Evolutionary conservation across 2,329 filamentous ascomycete genomes (phyloP).

Genomic region (Penicillium sp.): DNA sequence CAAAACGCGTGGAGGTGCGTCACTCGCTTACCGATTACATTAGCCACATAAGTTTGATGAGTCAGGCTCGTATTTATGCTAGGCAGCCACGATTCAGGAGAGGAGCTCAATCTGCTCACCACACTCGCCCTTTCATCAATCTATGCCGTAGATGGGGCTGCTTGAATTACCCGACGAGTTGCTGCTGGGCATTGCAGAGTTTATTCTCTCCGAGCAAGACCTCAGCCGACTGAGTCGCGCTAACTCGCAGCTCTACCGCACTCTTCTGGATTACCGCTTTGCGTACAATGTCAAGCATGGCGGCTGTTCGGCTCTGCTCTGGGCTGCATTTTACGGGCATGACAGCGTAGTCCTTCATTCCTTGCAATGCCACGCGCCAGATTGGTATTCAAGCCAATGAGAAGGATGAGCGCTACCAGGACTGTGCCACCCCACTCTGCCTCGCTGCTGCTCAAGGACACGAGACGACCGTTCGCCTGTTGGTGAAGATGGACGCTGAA

Average conservation of each 20-base stretch:
- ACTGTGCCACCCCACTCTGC: not conserved
- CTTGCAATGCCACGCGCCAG: not conserved
- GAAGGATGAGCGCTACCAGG: not conserved
- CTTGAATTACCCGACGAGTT: not conserved
- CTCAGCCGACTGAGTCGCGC: not conserved
- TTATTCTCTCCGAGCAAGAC: not conserved
- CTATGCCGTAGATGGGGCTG: not conserved
- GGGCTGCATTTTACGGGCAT: not conserved
- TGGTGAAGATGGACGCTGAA: not conserved
- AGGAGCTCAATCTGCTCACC: too few relatives aligned
- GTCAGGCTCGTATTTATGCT: too few relatives aligned
- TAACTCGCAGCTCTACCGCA: not conserved
- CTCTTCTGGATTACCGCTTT: not conserved
- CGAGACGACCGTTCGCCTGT: not conserved
- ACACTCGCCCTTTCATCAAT: too few relatives aligned
- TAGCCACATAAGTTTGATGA: too few relatives aligned
- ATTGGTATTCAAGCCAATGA: not conserved
- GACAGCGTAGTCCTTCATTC: not conserved
- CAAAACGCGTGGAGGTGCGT: too few relatives aligned
- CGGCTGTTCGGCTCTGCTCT: not conserved
- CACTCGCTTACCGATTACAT: too few relatives aligned
- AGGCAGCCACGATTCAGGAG: too few relatives aligned
- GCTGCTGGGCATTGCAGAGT: not conserved
- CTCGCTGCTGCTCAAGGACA: not conserved
- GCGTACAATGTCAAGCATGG: not conserved